Percentiles rank a stretch among this genome's conserved stretches.
Evolutionary conservation across 768 basidiomycete genomes (phyloP).

Genomic region (Leccinum pellstonianum): DNA sequence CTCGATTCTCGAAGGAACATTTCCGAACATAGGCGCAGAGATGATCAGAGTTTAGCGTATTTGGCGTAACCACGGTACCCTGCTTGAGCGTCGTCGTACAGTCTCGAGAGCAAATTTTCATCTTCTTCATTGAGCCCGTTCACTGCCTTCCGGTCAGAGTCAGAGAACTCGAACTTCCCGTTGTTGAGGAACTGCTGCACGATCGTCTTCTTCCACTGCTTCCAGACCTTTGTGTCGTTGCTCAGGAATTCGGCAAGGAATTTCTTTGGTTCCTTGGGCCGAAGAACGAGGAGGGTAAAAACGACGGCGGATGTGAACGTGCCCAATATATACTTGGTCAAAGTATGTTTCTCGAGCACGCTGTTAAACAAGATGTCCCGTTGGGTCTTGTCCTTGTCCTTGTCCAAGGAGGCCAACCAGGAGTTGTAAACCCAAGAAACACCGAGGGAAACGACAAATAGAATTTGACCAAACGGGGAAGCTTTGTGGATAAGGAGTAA

Average conservation of each 20-base stretch:
- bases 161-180: constrained; percentile 17
- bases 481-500: constrained; percentile 24
- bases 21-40: too few relatives aligned
- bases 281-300: constrained; percentile 16
- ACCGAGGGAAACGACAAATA: constrained; percentile 26
- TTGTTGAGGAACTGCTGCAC: neutral
- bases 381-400: constrained; percentile 13
- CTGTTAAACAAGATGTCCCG: constrained; percentile 1
- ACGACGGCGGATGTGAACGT: constrained; percentile 18
- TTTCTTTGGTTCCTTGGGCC: neutral
- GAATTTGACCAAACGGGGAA: constrained; percentile 18
- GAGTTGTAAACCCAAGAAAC: constrained; percentile 29
- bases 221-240: constrained; percentile 24
- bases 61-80: too few relatives aligned
- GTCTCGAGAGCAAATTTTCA: too few relatives aligned
- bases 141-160: constrained; percentile 21
- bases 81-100: too few relatives aligned
- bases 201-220: constrained; percentile 17
- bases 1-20: too few relatives aligned
- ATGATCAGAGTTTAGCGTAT: too few relatives aligned
- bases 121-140: constrained; percentile 3
- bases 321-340: constrained; percentile 9
- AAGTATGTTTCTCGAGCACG: neutral
- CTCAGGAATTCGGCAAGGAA: constrained; percentile 13
- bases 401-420: constrained; percentile 32